phyloP scores from a whole-genome alignment of 1,139 yeast species.

The Groenewaldozyma sp. region DNA sequence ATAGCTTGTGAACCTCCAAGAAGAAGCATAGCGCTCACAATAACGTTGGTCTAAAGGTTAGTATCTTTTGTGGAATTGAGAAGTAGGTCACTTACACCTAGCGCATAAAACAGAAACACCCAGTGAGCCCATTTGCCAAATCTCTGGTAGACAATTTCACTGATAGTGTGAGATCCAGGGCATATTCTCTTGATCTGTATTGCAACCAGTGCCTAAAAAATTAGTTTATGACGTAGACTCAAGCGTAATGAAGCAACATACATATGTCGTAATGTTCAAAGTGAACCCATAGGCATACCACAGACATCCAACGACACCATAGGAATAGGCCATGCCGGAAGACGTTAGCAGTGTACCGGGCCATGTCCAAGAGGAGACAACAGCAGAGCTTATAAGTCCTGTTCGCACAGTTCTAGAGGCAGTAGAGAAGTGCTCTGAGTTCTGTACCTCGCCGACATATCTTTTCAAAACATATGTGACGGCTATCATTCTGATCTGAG shows the following conservation, averaged over 20 bases:
- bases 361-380: slow-evolving; percentile 90
- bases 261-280: slow-evolving; percentile 39
- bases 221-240: too few species aligned
- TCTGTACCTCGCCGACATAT: slow-evolving; percentile 71
- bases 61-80: slow-evolving; percentile 5
- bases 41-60: slow-evolving; percentile 21
- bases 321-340: slow-evolving; percentile 60
- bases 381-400: slow-evolving; percentile 74
- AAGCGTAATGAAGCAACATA: slow-evolving; percentile 40
- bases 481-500: slow-evolving; percentile 48
- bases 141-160: slow-evolving; percentile 56
- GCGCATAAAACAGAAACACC: slow-evolving; percentile 39
- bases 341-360: slow-evolving; percentile 76
- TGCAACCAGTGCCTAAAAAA: slow-evolving; percentile 60
- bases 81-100: slow-evolving; percentile 15
- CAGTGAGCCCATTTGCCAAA: slow-evolving; percentile 62
- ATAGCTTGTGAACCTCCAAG: slow-evolving; percentile 70
- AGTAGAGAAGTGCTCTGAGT: slow-evolving; percentile 83
- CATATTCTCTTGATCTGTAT: slow-evolving; percentile 40
- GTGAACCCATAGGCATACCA: slow-evolving; percentile 68
- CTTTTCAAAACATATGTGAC: slow-evolving; percentile 63
- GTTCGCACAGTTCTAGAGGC: slow-evolving; percentile 79
- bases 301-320: slow-evolving; percentile 66
- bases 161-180: slow-evolving; percentile 51
- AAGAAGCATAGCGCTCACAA: slow-evolving; percentile 50